Conservation (phyloP, 2,329 filamentous ascomycete species). For the Xylariaceae sp. region DNA sequence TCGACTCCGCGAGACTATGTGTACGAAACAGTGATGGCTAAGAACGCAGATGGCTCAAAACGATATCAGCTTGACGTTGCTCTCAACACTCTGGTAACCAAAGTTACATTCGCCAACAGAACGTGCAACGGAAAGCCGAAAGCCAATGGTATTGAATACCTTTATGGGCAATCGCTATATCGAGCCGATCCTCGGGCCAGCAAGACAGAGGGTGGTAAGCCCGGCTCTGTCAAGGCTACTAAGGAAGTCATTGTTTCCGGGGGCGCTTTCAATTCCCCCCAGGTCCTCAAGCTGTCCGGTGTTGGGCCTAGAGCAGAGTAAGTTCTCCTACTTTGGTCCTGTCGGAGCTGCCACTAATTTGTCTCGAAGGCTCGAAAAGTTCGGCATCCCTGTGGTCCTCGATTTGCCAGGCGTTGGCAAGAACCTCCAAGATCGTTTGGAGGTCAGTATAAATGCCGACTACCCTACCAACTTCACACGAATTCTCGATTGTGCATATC, state of each 20-base stretch:
- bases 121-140: conserved; percentile 30
- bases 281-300: conserved; percentile 52
- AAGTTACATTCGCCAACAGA: conserved; percentile 37
- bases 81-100: conserved; percentile 40
- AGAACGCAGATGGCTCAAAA: conserved; percentile 39
- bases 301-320: conserved; percentile 46
- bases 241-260: conserved; percentile 32
- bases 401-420: conserved; percentile 54
- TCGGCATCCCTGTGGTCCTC: conserved; percentile 43
- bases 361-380: conserved; percentile 33
- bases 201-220: conserved; percentile 1
- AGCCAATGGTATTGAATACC: conserved; percentile 16
- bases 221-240: conserved; percentile 11
- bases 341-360: background rate
- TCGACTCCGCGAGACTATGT: conserved; percentile 50
- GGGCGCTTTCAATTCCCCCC: conserved; percentile 52
- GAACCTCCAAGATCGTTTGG: conserved; percentile 53
- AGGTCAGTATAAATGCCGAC: conserved; percentile 40
- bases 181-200: conserved; percentile 12
- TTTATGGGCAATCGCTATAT: conserved; percentile 16
- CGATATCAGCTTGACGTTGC: conserved; percentile 40
- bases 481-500: conserved; percentile 15
- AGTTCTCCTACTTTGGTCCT: background rate
- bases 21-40: conserved; percentile 39
- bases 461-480: conserved; percentile 17